Evolutionary conservation across 257 asterid genomes (phyloP), one percentile per base, ranked within the genome.

Genomic region (Jaltomata sinuosa): DNA sequence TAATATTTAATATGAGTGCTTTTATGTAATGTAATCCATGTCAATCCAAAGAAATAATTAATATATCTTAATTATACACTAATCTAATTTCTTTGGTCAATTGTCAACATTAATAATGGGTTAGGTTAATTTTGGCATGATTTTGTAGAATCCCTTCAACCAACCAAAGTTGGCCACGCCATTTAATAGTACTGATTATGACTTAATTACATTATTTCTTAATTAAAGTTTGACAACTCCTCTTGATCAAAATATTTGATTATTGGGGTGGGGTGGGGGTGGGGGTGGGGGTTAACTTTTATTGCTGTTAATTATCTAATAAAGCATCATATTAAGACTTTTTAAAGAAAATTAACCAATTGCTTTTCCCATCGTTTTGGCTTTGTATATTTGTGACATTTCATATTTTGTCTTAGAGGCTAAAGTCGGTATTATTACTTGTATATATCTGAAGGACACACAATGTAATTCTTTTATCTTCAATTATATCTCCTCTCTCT

Each of bases 111-210:
- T 76, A 76, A 76, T 76, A 76, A 76, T 76, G 62, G 81, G 81
- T 76, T 76, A 76, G 81, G 81, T 76, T 76, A 76, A 18, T 76
- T 47, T 76, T 76, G 81, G 81, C 81, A 47, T 76, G 81, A 76
- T 76, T 76, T 76, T 49, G 36, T 49, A 76, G 62, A 76, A 76
- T 76, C 45, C 61, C 4, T 76, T 76, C 9, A 47, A 49, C 81
- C 81, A 76, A 47, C 22, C 29, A 27, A 47, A 76, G 14, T 21
- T 49, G 42, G 62, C 27, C 81, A 76, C 81, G 40, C 16, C 45
- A 0, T 76, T 27, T 47, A 76, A n/a, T n/a, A n/a, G n/a, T n/a
- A n/a, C n/a, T n/a, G 81, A 47, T 25, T 15, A 76, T 27, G 61
- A 16, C 81, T 76, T 47, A 67, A 67, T 67, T 68, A 27, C 18